Conservation (phyloP, 2,329 filamentous ascomycete species). For the Arthrobotrys musiformis region DNA sequence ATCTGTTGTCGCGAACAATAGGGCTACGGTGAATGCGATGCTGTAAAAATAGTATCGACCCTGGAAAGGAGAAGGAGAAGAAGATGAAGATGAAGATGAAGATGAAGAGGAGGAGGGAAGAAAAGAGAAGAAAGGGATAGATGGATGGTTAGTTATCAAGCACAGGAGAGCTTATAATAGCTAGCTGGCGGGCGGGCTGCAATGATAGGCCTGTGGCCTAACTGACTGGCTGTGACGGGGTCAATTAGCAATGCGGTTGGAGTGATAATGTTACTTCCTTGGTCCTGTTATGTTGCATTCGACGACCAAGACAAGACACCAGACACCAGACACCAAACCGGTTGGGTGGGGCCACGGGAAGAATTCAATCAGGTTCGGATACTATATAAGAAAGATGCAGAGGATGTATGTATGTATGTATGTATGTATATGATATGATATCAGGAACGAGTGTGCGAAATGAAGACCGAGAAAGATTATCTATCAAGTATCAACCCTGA, state of each 20-base stretch:
- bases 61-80: background rate
- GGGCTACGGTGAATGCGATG: too few relatives aligned
- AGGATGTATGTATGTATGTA: too few relatives aligned
- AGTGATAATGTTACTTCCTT: constrained; percentile 8
- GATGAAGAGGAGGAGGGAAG: background rate
- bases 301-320: too few relatives aligned
- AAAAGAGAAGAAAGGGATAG: background rate
- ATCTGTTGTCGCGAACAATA: background rate
- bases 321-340: too few relatives aligned
- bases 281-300: constrained; percentile 1
- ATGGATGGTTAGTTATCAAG: background rate
- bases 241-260: background rate
- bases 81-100: background rate
- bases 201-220: background rate
- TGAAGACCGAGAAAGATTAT: background rate
- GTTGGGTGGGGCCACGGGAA: too few relatives aligned
- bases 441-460: constrained; percentile 1
- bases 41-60: too few relatives aligned
- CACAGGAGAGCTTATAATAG: too few relatives aligned
- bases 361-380: too few relatives aligned
- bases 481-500: background rate
- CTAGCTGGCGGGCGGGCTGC: too few relatives aligned
- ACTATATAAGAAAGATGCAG: too few relatives aligned
- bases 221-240: background rate
- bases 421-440: too few relatives aligned